Base-by-base conservation (phyloP, 75 land plant genomes). In the Sequoia sempervirens region DNA sequence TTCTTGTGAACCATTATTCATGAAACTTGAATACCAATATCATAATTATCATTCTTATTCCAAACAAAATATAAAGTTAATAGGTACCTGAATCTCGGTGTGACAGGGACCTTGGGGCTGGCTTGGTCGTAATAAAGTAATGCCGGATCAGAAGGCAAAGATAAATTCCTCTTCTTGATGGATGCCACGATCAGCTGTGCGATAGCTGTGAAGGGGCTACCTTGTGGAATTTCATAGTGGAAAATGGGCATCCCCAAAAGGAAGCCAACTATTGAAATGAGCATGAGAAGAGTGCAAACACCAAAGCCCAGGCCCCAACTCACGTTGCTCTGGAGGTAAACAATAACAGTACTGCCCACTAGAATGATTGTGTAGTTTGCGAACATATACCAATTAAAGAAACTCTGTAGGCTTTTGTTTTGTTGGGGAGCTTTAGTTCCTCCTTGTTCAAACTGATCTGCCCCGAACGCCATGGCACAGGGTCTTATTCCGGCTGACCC, bases 271-370 rank as follows among this genome's bases (percentile, higher is more conserved):
- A 17, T 81, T 2, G 34, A 84, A 28, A 61, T 38, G 9, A 75
- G 1, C 58, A 70, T 23, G 1, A 83, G 38, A 5, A 38, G 37
- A 17, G 80, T 46, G 46, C 52, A 54, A 0, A 75, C 56, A 8
- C 87, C 87, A 46, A 79, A 86, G 11, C 85, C 87, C 80, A 86
- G 54, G 37, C 58, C 23, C 73, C 85, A 74, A 20, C 87, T 81
- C 34, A 86, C 87, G 32, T 86, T 83, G 79, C 37, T 78, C 30
- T 86, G 85, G 14, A 86, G 37, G 30, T 84, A 84, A 32, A 81
- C 66, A 11, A 84, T n/a, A 78, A 81, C 47, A 47, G 83, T 79
- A 23, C n/a, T 14, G 26, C 83, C 3, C 2, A 84, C 8, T 5
- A 84, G 20, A 5, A 37, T 14, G 26, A 41, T 54, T 10, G 50